These are phyloP conservation scores for Scedosporium dehoogii DNA, from an alignment of 2,329 filamentous ascomycete species.

Conservation along the genomic window DNA sequence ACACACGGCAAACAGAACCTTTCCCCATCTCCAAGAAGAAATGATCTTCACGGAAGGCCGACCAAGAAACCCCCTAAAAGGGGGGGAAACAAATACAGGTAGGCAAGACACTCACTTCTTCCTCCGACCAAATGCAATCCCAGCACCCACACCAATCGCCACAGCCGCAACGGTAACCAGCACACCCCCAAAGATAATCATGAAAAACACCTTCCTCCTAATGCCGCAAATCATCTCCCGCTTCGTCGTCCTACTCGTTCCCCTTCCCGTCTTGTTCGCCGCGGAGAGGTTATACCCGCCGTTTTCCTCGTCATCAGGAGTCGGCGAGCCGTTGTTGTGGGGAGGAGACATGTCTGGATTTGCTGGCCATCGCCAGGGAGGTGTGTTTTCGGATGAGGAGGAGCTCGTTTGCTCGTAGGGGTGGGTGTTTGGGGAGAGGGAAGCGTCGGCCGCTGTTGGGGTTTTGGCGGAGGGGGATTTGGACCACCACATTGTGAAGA, in stretches of 20 bases:
- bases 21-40: too few species aligned
- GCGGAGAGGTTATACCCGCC: background rate
- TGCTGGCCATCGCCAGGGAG: background rate
- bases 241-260: background rate
- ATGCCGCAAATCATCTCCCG: slow-evolving; percentile 14
- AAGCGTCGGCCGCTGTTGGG: background rate
- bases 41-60: background rate
- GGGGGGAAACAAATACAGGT: background rate
- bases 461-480: background rate
- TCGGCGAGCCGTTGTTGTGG: slow-evolving; percentile 6
- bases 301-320: background rate
- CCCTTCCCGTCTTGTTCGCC: background rate
- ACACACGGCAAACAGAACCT: too few species aligned
- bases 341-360: background rate
- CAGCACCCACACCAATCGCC: slow-evolving; percentile 14
- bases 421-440: background rate
- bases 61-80: background rate
- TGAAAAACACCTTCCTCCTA: slow-evolving; percentile 13
- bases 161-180: slow-evolving; percentile 13
- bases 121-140: slow-evolving; percentile 11
- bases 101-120: background rate
- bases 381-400: background rate
- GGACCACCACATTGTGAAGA: background rate
- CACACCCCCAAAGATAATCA: slow-evolving; percentile 12
- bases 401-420: background rate